These are phyloP conservation scores for Carex arenaria DNA, from an alignment of 202 grass and related monocot genomes.

Conservation along the genomic window DNA sequence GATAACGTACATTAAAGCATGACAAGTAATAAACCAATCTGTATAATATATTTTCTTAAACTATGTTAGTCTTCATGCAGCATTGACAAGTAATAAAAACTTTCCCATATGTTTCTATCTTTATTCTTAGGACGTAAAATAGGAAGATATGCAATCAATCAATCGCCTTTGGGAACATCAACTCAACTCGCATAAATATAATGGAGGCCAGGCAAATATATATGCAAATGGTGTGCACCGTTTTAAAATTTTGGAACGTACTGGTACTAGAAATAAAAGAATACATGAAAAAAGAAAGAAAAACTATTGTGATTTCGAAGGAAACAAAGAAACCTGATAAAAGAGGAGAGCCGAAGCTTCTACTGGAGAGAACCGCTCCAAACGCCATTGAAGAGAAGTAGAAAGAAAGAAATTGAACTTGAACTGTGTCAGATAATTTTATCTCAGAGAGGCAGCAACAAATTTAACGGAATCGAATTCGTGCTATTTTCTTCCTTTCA, in stretches of 20 bases:
- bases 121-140: neutral
- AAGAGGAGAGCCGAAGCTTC: constrained; percentile 40
- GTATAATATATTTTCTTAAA: neutral
- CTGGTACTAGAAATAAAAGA: neutral
- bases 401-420: neutral
- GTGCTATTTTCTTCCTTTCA: neutral
- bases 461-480: constrained; percentile 3
- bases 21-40: no score
- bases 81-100: neutral
- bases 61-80: neutral
- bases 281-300: neutral
- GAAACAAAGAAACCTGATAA: constrained; percentile 26
- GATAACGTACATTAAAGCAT: neutral
- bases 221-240: neutral
- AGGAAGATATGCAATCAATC: neutral
- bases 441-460: neutral
- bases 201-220: neutral
- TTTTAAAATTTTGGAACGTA: neutral
- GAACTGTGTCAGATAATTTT: neutral
- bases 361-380: constrained; percentile 48
- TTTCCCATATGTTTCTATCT: neutral
- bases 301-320: neutral
- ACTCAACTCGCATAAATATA: neutral
- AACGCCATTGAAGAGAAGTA: constrained; percentile 40
- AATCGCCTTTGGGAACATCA: neutral